Evolutionary conservation across 108 stramenopile genomes (phyloP), one percentile per base, ranked within the genome.

Genomic region (Seminavis robusta): DNA sequence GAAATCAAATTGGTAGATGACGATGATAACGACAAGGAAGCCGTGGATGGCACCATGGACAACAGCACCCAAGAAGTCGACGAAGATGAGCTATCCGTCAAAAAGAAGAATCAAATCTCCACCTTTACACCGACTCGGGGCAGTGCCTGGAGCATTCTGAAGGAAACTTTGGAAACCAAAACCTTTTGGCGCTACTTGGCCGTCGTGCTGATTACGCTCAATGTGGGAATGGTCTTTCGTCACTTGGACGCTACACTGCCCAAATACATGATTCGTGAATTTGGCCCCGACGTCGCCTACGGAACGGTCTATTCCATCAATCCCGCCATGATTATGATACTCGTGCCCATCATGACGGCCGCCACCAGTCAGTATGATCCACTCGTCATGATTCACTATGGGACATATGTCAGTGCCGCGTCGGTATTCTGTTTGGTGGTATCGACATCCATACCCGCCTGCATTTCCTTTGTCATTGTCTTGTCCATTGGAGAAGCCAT

Each of bases 241-340:
- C 91, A 92, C 50, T 52, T 92, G 47, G 91, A 92, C 56, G 91
- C 83, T 5, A 92, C 91, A 13, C 56, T 87, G 3, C 91, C 91
- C 21, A 92, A 88, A 34, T 92, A 87, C 50, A 80, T 92, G 79
- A 46, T 89, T 6, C 64, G 91, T 33, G 84, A 83, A 47, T 88
- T 88, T 59, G 91, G 91, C 4, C 61, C 75, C 13, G 39, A 78
- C 33, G 74, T 81, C 0, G 67, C 86, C 0, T 89, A 92, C 38
- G 91, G 91, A 1, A 65, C 73, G 4, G 82, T 92, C 2, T 92
- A 88, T 48, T 52, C 77, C 25, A 80, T 92, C 65, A 92, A 92
- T 48, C 91, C 91, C 40, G 63, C 76, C 1, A 31, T 92, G 46
- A 89, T 92, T 44, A 86, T 92, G 8, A 67, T 79, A 7, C 45